Evolutionary conservation across 805 yeast genomes (phyloP).

Genomic region (Ogataea philodendri): DNA sequence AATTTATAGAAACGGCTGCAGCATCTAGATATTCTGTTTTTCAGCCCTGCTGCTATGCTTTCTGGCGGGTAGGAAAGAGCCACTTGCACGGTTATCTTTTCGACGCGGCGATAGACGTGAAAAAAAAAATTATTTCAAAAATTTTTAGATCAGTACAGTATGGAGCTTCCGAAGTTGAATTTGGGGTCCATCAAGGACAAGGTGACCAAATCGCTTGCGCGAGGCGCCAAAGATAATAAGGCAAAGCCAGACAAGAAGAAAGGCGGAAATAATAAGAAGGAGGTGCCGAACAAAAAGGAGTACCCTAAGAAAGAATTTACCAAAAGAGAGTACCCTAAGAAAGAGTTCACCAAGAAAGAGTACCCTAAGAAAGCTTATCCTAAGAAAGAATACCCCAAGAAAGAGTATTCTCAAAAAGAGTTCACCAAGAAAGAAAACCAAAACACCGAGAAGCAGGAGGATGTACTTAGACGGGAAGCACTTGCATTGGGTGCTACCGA

Average conservation of each 20-base stretch:
- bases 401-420: too few relatives aligned
- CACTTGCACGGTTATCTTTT: too few relatives aligned
- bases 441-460: slow-evolving; percentile 16
- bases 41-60: too few relatives aligned
- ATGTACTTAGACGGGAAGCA: slow-evolving; percentile 66
- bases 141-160: slow-evolving; percentile 18
- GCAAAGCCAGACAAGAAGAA: slow-evolving; percentile 12
- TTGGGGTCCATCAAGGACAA: slow-evolving; percentile 62
- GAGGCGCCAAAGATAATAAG: slow-evolving; percentile 19
- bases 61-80: too few relatives aligned
- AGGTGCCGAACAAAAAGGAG: too few relatives aligned
- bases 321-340: too few relatives aligned
- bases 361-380: too few relatives aligned
- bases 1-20: too few relatives aligned
- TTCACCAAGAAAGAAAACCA: background rate
- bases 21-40: too few relatives aligned
- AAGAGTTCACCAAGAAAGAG: too few relatives aligned
- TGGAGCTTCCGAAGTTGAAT: slow-evolving; percentile 47
- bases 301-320: too few relatives aligned
- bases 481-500: slow-evolving; percentile 82
- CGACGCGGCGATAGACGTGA: slow-evolving; percentile 12
- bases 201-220: slow-evolving; percentile 49
- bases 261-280: slow-evolving; percentile 21
- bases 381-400: too few relatives aligned
- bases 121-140: slow-evolving; percentile 8